These are phyloP conservation scores for Diutina neorugosa DNA, from an alignment of 1,139 yeast genomes.

Conservation along the genomic window DNA sequence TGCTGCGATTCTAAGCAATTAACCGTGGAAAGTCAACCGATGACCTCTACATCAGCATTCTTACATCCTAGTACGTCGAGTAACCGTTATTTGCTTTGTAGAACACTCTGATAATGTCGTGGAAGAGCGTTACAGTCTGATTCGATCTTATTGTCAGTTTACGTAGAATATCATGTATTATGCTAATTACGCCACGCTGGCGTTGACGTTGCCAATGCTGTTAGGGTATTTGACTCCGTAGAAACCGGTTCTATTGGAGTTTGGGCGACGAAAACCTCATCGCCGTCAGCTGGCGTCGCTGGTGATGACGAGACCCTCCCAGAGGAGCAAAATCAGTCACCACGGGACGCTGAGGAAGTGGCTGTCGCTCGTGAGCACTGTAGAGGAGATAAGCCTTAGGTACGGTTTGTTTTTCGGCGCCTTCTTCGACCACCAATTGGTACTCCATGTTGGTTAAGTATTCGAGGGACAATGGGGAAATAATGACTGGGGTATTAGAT, in stretches of 20 bases:
- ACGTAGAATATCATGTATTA: no score
- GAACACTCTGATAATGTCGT: no score
- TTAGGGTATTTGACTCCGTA: no score
- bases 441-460: background rate
- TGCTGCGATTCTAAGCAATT: no score
- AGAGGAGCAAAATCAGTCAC: background rate
- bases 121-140: no score
- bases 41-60: no score
- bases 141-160: no score
- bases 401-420: background rate
- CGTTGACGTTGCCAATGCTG: no score
- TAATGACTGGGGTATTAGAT: background rate
- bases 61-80: no score
- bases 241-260: background rate
- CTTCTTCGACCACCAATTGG: constrained; percentile 1
- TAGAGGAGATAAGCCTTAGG: background rate
- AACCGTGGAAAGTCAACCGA: no score
- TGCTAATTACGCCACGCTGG: no score
- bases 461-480: background rate
- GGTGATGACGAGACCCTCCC: background rate
- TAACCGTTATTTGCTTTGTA: no score
- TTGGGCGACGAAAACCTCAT: background rate
- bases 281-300: background rate
- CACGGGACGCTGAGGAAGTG: background rate
- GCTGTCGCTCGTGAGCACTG: background rate